These are phyloP conservation scores for Paecilomyces sp. DNA, from an alignment of 2,329 filamentous ascomycete genomes.

Conservation along the genomic window DNA sequence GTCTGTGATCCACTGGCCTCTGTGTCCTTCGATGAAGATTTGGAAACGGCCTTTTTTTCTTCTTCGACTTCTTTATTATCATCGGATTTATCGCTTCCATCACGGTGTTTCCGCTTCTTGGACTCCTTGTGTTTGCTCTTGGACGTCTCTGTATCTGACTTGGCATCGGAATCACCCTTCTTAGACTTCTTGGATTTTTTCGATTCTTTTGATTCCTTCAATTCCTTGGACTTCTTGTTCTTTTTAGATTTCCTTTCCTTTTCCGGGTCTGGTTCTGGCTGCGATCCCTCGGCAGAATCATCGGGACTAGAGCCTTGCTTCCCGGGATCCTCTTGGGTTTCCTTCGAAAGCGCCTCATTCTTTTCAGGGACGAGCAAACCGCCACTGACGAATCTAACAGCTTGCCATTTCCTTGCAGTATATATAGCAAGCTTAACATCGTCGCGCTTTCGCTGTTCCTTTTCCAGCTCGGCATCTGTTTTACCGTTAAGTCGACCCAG, in stretches of 20 bases:
- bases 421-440: constrained; percentile 68
- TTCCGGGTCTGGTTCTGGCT: constrained; percentile 29
- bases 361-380: constrained; percentile 61
- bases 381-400: constrained; percentile 81
- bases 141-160: background rate
- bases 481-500: constrained; percentile 87
- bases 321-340: constrained; percentile 44
- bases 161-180: background rate
- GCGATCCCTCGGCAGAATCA: constrained; percentile 15
- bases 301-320: constrained; percentile 40
- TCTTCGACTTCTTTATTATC: constrained; percentile 7
- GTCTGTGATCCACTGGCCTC: constrained; percentile 21
- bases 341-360: constrained; percentile 29
- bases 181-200: constrained; percentile 1
- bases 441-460: constrained; percentile 61
- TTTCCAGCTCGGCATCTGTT: constrained; percentile 62
- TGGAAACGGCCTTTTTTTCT: constrained; percentile 19
- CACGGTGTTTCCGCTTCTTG: constrained; percentile 30
- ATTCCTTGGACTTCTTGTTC: constrained; percentile 4
- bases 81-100: constrained; percentile 18
- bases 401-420: constrained; percentile 67
- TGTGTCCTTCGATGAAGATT: constrained; percentile 16
- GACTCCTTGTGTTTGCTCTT: constrained; percentile 14
- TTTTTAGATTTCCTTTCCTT: constrained; percentile 11
- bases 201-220: constrained; percentile 14